Conservation (phyloP, 768 basidiomycete genomes). For the Candolleomyces aberdarensis region DNA sequence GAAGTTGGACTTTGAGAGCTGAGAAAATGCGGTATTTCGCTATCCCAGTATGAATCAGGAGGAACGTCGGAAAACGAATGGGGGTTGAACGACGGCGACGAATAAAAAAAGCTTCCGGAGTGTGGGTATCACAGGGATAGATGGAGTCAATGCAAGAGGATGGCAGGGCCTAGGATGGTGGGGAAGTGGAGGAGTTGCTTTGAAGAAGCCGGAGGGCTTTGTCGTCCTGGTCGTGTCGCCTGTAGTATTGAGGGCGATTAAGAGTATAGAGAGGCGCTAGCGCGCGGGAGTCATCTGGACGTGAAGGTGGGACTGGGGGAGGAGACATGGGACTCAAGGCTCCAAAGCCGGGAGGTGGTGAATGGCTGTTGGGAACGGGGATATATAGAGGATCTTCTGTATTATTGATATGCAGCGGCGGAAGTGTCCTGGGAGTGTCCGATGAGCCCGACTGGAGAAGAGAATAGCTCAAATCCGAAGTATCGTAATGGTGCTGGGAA, state of each 20-base stretch:
- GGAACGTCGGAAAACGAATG: too few relatives aligned
- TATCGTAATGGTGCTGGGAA: neutral
- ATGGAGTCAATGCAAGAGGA: neutral
- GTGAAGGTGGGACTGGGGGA: neutral
- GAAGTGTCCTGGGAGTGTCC: neutral
- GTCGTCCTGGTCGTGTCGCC: constrained; percentile 62
- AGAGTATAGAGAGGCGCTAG: constrained; percentile 59
- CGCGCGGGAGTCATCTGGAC: constrained; percentile 28
- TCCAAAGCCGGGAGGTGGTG: constrained; percentile 9
- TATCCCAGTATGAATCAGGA: too few relatives aligned
- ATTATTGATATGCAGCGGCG: neutral
- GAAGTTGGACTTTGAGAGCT: too few relatives aligned
- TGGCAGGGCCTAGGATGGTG: neutral
- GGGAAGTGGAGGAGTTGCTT: neutral
- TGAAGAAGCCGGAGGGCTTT: constrained; percentile 49
- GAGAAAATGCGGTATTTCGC: too few relatives aligned
- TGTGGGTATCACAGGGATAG: neutral
- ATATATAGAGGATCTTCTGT: neutral
- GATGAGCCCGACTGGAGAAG: neutral
- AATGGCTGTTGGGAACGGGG: neutral
- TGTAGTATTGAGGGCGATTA: constrained; percentile 52
- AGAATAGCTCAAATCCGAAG: neutral
- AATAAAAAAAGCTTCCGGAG: neutral
- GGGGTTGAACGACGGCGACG: too few relatives aligned
- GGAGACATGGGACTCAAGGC: constrained; percentile 4